Base-by-base conservation (phyloP, 352 stramenopile genomes). In the Phytopythium aichiense region DNA sequence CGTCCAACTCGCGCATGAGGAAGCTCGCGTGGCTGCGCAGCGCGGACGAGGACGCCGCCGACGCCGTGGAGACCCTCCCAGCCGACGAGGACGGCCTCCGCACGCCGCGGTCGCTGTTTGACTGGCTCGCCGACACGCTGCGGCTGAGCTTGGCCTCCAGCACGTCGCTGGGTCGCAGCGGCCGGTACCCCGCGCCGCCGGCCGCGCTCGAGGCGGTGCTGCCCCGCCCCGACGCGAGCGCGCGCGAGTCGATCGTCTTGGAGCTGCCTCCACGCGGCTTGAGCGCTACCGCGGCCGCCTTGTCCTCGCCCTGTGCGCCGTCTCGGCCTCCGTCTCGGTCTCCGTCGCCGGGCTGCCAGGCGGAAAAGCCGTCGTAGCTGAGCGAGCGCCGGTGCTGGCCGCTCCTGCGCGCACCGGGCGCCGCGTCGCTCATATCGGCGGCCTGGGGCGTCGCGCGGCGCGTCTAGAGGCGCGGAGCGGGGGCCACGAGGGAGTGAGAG, bases 1-100 rank as follows among this genome's bases (percentile, higher is more conserved):
- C 52, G 53, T 84, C 75, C 20, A 85, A 77, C 40, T 85, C 77
- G 66, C 75, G 80, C 75, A 84, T 80, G 4, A 85, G 56, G 42
- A 83, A 75, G 57, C 69, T 84, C 7, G 74, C 70, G 40, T 74
- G 65, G 56, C 68, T 75, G 31, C 65, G 77, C 40, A 72, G 63
- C 50, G 52, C 66, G 6, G 69, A 74, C 3, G 72, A 68, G 40
- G 40, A 22, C 13, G 72, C 67, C 23, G 69, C 72, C 11, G 51
- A 43, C 0, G 51, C 28, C 2, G 20, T 40, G 28, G 49, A 25
- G 15, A 63, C 68, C 4, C 71, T 64, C 49, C 63, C 69, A 4
- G 66, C 72, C 45, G 72, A 71, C 23, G 61, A 67, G 7, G 69
- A 68, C 1, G 25, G 38, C 23, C 38, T 38, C 8, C 22, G 11